These are phyloP conservation scores for Coemansia sp. DNA, from an alignment of 192 early-diverging fungal genomes.

Conservation along the genomic window DNA sequence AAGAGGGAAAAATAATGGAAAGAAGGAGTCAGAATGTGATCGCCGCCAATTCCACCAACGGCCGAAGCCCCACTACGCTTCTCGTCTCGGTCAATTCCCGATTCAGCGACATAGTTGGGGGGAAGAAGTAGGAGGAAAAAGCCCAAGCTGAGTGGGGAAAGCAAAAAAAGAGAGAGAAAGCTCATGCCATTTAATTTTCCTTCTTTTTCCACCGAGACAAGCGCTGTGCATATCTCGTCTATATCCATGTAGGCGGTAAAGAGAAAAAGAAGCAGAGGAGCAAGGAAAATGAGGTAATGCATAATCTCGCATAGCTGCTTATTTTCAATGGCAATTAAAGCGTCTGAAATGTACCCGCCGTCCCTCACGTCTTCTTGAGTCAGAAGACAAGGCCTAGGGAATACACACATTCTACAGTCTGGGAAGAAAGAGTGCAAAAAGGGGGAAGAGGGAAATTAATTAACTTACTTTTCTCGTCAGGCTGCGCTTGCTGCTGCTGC, in stretches of 20 bases:
- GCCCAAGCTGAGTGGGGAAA: neutral
- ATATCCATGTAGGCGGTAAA: no score
- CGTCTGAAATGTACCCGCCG: no score
- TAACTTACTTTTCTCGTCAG: constrained; percentile 8
- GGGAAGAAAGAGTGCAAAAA: neutral
- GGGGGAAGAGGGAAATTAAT: neutral
- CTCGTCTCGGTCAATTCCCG: neutral
- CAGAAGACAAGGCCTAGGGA: no score
- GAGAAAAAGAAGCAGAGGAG: neutral
- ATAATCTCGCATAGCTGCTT: constrained; percentile 4
- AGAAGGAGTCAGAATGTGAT: constrained; percentile 9
- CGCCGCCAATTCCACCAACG: constrained; percentile 31
- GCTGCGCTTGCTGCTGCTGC: constrained; percentile 4
- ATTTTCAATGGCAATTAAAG: neutral
- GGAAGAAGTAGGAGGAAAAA: neutral
- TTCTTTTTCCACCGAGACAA: neutral
- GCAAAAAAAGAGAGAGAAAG: neutral
- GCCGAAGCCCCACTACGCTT: neutral
- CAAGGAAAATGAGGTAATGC: neutral
- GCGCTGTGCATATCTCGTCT: no score
- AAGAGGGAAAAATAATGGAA: neutral
- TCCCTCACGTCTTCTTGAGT: no score
- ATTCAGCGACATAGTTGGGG: neutral
- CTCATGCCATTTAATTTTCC: constrained; percentile 4
- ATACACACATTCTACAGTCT: no score